Base-by-base conservation (phyloP, 1,284 basidiomycete species). In the Ustilago tritici region DNA sequence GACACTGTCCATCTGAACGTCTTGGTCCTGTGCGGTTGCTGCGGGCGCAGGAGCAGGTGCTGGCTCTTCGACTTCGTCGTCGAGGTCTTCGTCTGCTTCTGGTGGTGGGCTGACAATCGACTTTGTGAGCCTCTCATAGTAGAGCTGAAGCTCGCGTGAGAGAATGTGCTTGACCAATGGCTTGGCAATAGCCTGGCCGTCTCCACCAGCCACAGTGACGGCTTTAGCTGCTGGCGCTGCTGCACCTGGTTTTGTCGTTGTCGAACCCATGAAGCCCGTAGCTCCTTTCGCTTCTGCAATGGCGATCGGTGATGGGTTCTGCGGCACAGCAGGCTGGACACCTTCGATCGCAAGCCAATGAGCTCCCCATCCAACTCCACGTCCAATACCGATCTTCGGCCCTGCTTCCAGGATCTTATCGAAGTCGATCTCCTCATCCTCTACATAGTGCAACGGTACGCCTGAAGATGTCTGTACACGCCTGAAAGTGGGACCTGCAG, bases 301-400 rank as follows among this genome's bases (percentile, higher is more conserved):
- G 0, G 76, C 70, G 5, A 74, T 60, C 15, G 86, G 88, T 1
- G 94, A 92, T 0, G 97, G 97, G 84, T 99, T 99, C 87, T 99
- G 95, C 7, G 95, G 94, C 49, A 98, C 93, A 17, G 95, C 90
- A 0, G 97, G 96, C 85, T 99, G 96, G 4, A 99, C 93, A 41
- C 97, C 96, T 85, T 99, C 96, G 31, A 99, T 94, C 0, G 96
- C 95, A 28, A 99, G 89, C 97, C 96, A 99, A 86, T 99, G 96
- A 17, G 84, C 84, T 35, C 81, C 80, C 84, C 84, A 86, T 4
- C 84, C 84, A 4, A 86, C 84, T 10, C 84, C 84, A 14, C 78
- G 76, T 31, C 84, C 80, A 23, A 82, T 72, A 0, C 81, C 79
- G 32, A 84, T 75, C 61, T 70, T 76, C 4, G 82, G 84, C 2